These are phyloP conservation scores for Gastrolobium bilobum DNA, from an alignment of 306 rosid genomes.

Conservation along the genomic window DNA sequence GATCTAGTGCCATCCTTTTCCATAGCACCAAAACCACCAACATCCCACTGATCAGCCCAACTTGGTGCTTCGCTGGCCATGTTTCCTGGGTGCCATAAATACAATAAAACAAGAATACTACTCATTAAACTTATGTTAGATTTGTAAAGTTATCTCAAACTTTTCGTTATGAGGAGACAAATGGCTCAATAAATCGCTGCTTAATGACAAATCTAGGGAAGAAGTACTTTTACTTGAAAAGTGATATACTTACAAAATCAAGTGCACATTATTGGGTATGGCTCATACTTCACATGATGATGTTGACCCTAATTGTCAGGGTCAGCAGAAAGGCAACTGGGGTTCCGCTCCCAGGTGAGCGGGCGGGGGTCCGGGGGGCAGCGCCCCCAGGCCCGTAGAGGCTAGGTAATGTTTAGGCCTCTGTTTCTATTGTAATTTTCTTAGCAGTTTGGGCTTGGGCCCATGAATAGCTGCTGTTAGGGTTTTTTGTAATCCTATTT, in stretches of 20 bases:
- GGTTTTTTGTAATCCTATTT: too few species aligned
- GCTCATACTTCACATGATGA: too few species aligned
- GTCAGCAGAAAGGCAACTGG: too few species aligned
- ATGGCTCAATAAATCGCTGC: background rate
- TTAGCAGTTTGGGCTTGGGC: too few species aligned
- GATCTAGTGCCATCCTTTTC: conserved; percentile 63
- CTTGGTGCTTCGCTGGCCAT: conserved; percentile 80
- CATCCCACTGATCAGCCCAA: conserved; percentile 97
- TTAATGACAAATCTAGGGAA: background rate
- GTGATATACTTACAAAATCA: background rate
- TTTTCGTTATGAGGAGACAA: background rate
- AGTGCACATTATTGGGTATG: too few species aligned
- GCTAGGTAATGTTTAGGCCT: too few species aligned
- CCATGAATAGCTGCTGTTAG: too few species aligned
- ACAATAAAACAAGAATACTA: conserved; percentile 10
- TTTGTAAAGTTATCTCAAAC: background rate
- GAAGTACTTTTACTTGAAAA: background rate
- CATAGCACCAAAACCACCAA: conserved; percentile 76
- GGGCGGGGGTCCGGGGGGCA: too few species aligned
- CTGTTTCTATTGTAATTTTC: too few species aligned
- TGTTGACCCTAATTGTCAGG: too few species aligned
- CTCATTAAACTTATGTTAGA: conserved; percentile 21
- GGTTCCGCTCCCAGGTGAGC: too few species aligned
- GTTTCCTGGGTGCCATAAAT: conserved; percentile 18
- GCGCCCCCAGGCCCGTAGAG: too few species aligned